phyloP scores from a whole-genome alignment of 202 grass and related monocot genomes.

The Panicum virgatum region DNA sequence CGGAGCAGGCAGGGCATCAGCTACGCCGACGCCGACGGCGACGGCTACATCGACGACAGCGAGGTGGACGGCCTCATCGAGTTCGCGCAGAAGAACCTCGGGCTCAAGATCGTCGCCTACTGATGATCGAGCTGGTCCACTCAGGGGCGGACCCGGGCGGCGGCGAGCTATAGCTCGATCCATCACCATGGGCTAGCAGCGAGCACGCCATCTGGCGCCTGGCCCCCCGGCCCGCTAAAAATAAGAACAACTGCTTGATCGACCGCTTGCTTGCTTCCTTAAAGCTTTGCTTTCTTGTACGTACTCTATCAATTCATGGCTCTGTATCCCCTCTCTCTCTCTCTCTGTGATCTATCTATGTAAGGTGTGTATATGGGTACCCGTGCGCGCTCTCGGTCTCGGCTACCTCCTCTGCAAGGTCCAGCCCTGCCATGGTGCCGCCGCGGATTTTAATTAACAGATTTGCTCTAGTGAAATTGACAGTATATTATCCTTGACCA shows the following conservation, averaged over 20 bases:
- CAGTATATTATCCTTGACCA: neutral
- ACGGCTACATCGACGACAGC: slow-evolving; percentile 61
- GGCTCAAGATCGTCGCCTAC: slow-evolving; percentile 81
- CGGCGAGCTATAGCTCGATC: no score
- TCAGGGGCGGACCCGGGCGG: no score
- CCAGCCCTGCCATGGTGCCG: neutral
- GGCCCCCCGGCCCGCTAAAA: slow-evolving; percentile 25
- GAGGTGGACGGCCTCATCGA: slow-evolving; percentile 82
- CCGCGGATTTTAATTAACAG: neutral
- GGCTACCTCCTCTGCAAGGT: neutral
- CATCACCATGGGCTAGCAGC: neutral
- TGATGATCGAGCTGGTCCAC: no score
- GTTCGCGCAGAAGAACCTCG: slow-evolving; percentile 70
- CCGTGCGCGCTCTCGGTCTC: no score
- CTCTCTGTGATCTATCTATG: slow-evolving; percentile 3
- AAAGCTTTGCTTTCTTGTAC: slow-evolving; percentile 6
- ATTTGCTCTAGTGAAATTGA: slow-evolving; percentile 21
- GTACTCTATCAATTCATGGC: slow-evolving; percentile 20
- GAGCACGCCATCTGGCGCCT: neutral
- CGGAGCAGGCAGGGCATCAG: slow-evolving; percentile 68
- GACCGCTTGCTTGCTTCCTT: neutral
- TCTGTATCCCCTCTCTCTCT: neutral
- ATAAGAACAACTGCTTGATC: slow-evolving; percentile 23
- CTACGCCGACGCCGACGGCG: slow-evolving; percentile 62
- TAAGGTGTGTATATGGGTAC: neutral